Percentiles rank a stretch among this genome's conserved stretches.
Evolutionary conservation across 2,329 filamentous ascomycete species (phyloP).

Genomic region (Fusarium phyllophilum): DNA sequence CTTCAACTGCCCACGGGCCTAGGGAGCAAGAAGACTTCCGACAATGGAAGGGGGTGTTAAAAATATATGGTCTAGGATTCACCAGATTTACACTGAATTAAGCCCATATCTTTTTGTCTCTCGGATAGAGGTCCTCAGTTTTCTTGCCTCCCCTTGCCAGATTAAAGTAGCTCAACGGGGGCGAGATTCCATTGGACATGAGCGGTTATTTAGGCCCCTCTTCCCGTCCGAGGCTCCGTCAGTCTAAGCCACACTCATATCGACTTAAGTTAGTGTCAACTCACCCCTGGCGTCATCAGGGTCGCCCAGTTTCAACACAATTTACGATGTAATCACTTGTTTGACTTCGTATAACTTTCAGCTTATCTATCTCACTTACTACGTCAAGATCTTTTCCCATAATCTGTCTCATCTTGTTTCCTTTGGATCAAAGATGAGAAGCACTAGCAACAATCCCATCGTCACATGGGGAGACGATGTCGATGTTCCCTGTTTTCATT

Average conservation of each 20-base stretch:
- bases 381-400: neutral
- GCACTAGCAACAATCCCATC: neutral
- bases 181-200: conserved; percentile 19
- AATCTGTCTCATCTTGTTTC: neutral
- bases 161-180: conserved; percentile 5
- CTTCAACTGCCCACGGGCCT: conserved; percentile 19
- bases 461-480: neutral
- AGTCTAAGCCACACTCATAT: conserved; percentile 42
- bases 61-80: rapidly evolving
- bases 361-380: neutral
- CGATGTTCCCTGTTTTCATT: neutral
- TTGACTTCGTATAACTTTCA: neutral
- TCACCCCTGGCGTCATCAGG: conserved; percentile 7
- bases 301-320: neutral
- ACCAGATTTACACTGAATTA: neutral
- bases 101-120: neutral
- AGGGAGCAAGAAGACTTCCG: neutral
- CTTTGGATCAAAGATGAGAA: neutral
- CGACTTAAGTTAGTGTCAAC: conserved; percentile 3
- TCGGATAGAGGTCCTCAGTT: neutral
- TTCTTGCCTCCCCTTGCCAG: neutral
- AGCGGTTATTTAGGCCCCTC: conserved; percentile 9
- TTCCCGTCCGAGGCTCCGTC: conserved; percentile 32
- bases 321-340: neutral
- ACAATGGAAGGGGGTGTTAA: neutral